A percentile compares a stretch with the other conserved stretches of the same genome.
Evolutionary conservation across 345 rosid genomes (phyloP).

Genomic region (Brassica incana): DNA sequence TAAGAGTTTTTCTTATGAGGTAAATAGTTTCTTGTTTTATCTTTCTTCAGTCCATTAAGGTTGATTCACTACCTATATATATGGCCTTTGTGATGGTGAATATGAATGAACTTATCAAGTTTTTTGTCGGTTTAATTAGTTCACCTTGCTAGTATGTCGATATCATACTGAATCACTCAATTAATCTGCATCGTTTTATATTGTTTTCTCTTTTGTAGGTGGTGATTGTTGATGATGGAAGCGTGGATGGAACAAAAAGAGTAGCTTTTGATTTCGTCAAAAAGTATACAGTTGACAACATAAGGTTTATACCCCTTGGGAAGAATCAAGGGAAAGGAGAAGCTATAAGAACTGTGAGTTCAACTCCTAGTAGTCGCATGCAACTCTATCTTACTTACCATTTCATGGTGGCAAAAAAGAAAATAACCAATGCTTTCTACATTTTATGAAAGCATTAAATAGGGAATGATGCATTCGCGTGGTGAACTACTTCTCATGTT

Average conservation of each 20-base stretch:
- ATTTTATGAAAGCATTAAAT: slow-evolving; percentile 77
- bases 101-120: background rate
- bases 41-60: background rate
- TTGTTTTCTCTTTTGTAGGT: slow-evolving; percentile 47
- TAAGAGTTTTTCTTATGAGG: slow-evolving; percentile 91
- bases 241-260: slow-evolving; percentile 79
- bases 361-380: slow-evolving; percentile 6
- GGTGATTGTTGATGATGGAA: slow-evolving; percentile 92
- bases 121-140: background rate
- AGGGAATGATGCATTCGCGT: slow-evolving; percentile 99
- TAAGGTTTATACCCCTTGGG: slow-evolving; percentile 92
- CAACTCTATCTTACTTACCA: background rate
- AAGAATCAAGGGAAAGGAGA: slow-evolving; percentile 98
- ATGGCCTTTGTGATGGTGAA: background rate
- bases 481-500: slow-evolving; percentile 96
- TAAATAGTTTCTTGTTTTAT: slow-evolving; percentile 28
- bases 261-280: slow-evolving; percentile 80
- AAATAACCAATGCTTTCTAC: slow-evolving; percentile 60
- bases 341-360: slow-evolving; percentile 97
- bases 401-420: slow-evolving; percentile 3
- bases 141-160: background rate
- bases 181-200: background rate
- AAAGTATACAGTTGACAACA: slow-evolving; percentile 70
- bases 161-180: background rate
- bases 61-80: background rate